Base-by-base conservation (phyloP, 2,329 filamentous ascomycete genomes). In the Monilinia laxa region DNA sequence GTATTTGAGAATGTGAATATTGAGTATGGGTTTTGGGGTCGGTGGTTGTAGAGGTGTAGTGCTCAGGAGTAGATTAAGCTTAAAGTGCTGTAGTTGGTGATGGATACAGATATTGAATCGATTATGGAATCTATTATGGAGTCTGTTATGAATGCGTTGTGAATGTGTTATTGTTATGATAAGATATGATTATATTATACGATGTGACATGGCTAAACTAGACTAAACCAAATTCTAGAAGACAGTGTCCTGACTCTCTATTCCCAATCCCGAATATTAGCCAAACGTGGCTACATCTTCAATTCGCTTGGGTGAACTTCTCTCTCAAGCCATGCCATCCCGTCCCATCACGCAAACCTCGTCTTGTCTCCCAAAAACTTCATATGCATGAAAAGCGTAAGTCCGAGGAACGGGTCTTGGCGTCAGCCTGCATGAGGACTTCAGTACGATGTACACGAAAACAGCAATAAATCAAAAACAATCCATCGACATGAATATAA, bases 371-470 rank as follows among this genome's bases (percentile, higher is more conserved):
- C 18, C 31, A 20, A 4, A n/a, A 35, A 10, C 12, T 6, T 4
- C 11, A 47, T 64, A 47, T 64, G 45, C 40, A 54, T 11, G 35
- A 16, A 55, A 28, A 58, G 42, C 53, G 62, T n/a, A 65, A 49
- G 54, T 59, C 62, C 62, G 53, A 65, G 18, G 42, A 40, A 65
- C 54, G 28, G 62, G 31, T 57, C 52, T 66, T 64, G 65, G 63
- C 67, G 70, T 71, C 70, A 71, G 70, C 69, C 62, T 57, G 68
- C 69, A 71, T 68, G 23, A 65, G 52, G 35, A 42, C 12, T 16
- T 16, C 40, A 51, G 62, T 54, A 66, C 62, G 60, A 35, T 40
- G 57, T 28, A 45, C 25, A 62, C 52, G 40, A 42, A 42, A 42
- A 42, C 11, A 14, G 40, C 40, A 42, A 42, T 16, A 16, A 14